Evolutionary conservation across 768 basidiomycete species (phyloP), one percentile per base, ranked within the genome.

Genomic region (Russula olivacea): DNA sequence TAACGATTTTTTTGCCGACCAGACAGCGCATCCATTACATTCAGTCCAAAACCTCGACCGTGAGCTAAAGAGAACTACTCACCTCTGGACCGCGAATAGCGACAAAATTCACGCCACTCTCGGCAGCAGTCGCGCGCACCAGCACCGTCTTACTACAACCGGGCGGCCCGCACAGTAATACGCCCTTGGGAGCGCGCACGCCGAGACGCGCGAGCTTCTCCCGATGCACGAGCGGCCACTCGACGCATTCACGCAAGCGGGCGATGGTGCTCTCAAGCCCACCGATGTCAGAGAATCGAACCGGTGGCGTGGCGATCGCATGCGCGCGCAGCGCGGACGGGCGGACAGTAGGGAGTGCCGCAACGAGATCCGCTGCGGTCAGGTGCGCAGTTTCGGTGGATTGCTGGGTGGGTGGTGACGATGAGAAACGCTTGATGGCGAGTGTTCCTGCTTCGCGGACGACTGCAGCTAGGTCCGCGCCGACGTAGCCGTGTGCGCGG

Each of bases 81-180:
- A 91, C 96, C 83, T 99, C 97, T 1, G 97, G 94, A 0, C 97
- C 97, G 74, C 97, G 97, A 36, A 99, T 92, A 25, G 96, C 93
- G 47, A 99, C 82, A 72, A 98, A 98, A 73, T 98, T 98, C 61
- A 98, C 84, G 4, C 93, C 94, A 68, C 91, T 91, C 74, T 97
- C 95, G 32, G 86, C 90, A 17, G 95, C 95, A 72, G 93, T 87
- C 3, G 96, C 95, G 61, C 92, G 85, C 2, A 91, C 96, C 17
- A 93, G 83, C 47, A 98, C 79, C 2, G 96, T 98, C 76, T 98
- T 98, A 69, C 92, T 93, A 70, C 95, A 97, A n/a, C 95, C 95
- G 4, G 95, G 96, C 4, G 95, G 95, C 4, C 95, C 95, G 73
- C 95, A 99, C 17, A 98, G 77, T 50, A 99, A 75, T 7, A 98